Percentiles rank a stretch among this genome's conserved stretches.
Conservation (phyloP, 2,329 filamentous ascomycete species). For the Leptographium radiaticola region DNA sequence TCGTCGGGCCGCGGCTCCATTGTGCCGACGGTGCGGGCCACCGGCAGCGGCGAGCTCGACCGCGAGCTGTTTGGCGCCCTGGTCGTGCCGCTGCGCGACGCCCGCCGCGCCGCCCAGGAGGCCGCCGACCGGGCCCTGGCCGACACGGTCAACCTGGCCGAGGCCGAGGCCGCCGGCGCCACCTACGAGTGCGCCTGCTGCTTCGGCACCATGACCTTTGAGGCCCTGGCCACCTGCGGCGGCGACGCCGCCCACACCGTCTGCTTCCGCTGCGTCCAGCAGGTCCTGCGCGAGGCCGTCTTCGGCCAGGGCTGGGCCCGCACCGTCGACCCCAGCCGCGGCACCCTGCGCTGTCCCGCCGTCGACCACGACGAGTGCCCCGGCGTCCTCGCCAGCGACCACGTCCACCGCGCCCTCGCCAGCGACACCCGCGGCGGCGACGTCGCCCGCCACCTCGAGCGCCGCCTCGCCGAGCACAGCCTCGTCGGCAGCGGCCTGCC, state of each 20-base stretch:
- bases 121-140: conserved; percentile 40
- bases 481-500: conserved; percentile 61
- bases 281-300: conserved; percentile 71
- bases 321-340: conserved; percentile 58
- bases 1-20: conserved; percentile 40
- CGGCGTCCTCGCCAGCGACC: conserved; percentile 56
- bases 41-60: conserved; percentile 52
- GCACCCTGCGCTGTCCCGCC: conserved; percentile 74
- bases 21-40: conserved; percentile 49
- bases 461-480: conserved; percentile 63
- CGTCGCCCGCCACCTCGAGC: conserved; percentile 62
- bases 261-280: conserved; percentile 71
- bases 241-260: conserved; percentile 47
- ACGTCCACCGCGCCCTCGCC: conserved; percentile 60
- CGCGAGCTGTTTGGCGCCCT: conserved; percentile 47
- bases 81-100: conserved; percentile 37
- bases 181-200: conserved; percentile 67
- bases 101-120: conserved; percentile 29
- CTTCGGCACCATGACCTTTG: conserved; percentile 57
- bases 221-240: conserved; percentile 62
- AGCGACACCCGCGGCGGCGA: conserved; percentile 58
- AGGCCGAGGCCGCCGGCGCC: conserved; percentile 43
- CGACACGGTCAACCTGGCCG: conserved; percentile 38
- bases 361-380: conserved; percentile 56
- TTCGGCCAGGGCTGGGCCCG: conserved; percentile 88